Evolutionary conservation across 495 filamentous ascomycete species (phyloP), one percentile per base, ranked within the genome.

Genomic region (Cudoniella acicularis): DNA sequence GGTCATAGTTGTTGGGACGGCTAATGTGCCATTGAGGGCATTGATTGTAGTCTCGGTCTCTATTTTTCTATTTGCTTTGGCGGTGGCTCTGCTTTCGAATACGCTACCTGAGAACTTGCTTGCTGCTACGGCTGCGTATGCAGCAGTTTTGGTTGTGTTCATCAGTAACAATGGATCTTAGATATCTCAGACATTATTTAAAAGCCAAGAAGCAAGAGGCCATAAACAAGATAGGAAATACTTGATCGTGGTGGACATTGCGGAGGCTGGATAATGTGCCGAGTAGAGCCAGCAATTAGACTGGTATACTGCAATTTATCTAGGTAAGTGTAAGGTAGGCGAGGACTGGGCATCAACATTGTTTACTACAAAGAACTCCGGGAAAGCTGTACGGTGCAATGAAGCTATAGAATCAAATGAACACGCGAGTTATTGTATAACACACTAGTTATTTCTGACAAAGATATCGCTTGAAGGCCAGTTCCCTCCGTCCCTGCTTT

Each of bases 341-440:
- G 8, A 27, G 21, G 49, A 27, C 49, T 52, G 24, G 25, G 25
- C 22, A 30, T 25, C 49, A 52, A 52, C 21, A 30, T 52, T 26
- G 21, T 52, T 52, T 47, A n/a, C 49, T 52, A 52, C 49, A 52
- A 26, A n/a, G n/a, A n/a, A n/a, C n/a, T n/a, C n/a, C n/a, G n/a
- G n/a, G n/a, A n/a, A n/a, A n/a, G n/a, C n/a, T n/a, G n/a, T n/a
- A n/a, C n/a, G n/a, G n/a, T n/a, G n/a, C n/a, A n/a, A n/a, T n/a
- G n/a, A n/a, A n/a, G n/a, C n/a, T n/a, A n/a, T n/a, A n/a, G n/a
- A n/a, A n/a, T n/a, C n/a, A n/a, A n/a, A n/a, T n/a, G n/a, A n/a
- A n/a, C n/a, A n/a, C n/a, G n/a, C n/a, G n/a, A n/a, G n/a, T n/a
- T n/a, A n/a, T n/a, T n/a, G n/a, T n/a, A n/a, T n/a, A n/a, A n/a